Evolutionary conservation across 225 moss, liverwort and hornwort species (phyloP).

Genomic region (Pseudisothecium myosuroides): DNA sequence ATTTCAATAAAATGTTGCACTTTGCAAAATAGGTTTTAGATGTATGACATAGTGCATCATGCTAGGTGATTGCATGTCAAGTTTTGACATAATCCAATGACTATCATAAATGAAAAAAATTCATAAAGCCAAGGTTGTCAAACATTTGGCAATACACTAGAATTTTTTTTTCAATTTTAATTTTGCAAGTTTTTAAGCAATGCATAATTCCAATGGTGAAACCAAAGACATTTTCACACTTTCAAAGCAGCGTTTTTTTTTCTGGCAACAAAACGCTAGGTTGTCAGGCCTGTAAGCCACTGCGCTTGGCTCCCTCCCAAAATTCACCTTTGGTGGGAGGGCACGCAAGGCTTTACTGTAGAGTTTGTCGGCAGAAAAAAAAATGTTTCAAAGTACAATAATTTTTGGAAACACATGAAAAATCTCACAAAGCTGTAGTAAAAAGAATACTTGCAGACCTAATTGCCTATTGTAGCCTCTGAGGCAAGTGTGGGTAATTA

Average conservation of each 20-base stretch:
- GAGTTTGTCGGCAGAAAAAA: too few relatives aligned
- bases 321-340: too few relatives aligned
- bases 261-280: too few relatives aligned
- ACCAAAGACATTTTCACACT: neutral
- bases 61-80: neutral
- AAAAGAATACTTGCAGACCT: neutral
- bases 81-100: neutral
- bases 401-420: neutral
- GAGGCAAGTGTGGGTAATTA: accelerated
- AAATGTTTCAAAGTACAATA: too few relatives aligned
- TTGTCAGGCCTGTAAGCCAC: too few relatives aligned
- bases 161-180: neutral
- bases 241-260: too few relatives aligned
- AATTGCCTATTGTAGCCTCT: neutral
- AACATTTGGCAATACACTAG: too few relatives aligned
- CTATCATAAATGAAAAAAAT: neutral
- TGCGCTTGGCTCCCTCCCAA: too few relatives aligned
- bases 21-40: neutral
- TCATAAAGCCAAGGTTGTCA: neutral
- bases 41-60: neutral
- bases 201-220: neutral
- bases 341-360: too few relatives aligned
- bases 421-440: neutral
- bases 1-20: neutral
- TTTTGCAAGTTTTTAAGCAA: neutral